phyloP scores from a whole-genome alignment of 2,329 filamentous ascomycete genomes.

The Xylaria sp. region DNA sequence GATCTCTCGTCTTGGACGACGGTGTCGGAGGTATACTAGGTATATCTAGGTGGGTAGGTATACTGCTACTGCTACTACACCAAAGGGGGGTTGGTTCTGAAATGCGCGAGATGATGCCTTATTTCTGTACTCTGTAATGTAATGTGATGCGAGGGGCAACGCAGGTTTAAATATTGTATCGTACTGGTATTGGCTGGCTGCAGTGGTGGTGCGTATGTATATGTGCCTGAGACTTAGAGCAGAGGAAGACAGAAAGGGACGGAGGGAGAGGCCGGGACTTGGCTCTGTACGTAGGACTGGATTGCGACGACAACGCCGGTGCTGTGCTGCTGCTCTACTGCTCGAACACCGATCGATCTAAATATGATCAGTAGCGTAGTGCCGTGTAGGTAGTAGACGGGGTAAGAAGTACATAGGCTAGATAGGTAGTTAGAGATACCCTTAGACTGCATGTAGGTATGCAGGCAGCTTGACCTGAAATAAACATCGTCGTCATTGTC shows the following conservation, averaged over 20 bases:
- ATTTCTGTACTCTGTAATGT: constrained; percentile 21
- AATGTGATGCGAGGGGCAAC: constrained; percentile 26
- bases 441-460: not conserved
- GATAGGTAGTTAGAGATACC: too few relatives aligned
- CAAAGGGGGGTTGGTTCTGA: constrained; percentile 28
- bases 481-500: constrained; percentile 30
- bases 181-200: not conserved
- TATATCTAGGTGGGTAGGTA: too few relatives aligned
- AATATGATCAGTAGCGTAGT: too few relatives aligned
- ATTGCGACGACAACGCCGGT: not conserved
- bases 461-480: constrained; percentile 5
- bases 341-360: too few relatives aligned
- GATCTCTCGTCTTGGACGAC: constrained; percentile 38
- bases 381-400: too few relatives aligned
- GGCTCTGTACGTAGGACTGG: not conserved
- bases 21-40: constrained; percentile 32
- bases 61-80: not conserved
- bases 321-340: too few relatives aligned
- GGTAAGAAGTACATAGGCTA: too few relatives aligned
- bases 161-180: constrained; percentile 24
- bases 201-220: not conserved
- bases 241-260: not conserved
- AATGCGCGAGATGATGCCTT: constrained; percentile 29
- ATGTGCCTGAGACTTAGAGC: not conserved
- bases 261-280: too few relatives aligned